Percentiles rank a stretch among this genome's conserved stretches.
Conservation (phyloP, 345 rosid genomes). For the Brassica incana region DNA sequence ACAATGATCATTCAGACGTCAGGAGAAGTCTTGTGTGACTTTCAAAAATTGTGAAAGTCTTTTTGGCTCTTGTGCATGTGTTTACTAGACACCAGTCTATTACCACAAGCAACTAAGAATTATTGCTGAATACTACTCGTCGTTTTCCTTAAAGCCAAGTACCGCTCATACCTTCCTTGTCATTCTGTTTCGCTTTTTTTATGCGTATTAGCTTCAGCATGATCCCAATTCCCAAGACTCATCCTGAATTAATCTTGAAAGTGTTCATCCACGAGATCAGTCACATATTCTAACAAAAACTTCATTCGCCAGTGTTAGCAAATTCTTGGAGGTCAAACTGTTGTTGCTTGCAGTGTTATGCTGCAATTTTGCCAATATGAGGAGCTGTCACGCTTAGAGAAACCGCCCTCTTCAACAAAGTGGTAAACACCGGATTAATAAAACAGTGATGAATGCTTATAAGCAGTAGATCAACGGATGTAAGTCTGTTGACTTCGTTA, state of each 20-base stretch:
- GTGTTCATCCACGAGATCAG: neutral
- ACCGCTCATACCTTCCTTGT: neutral
- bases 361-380: neutral
- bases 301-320: neutral
- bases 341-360: neutral
- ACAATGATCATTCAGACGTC: slow-evolving; percentile 15
- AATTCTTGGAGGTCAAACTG: neutral
- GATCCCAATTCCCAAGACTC: neutral
- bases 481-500: neutral
- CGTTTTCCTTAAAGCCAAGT: neutral
- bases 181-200: neutral
- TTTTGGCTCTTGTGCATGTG: neutral
- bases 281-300: neutral
- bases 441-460: neutral
- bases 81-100: neutral
- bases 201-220: neutral
- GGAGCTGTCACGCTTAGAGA: neutral
- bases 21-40: neutral
- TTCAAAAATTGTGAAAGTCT: neutral
- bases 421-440: neutral
- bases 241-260: neutral
- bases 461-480: too few species aligned
- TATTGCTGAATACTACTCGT: neutral
- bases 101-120: neutral
- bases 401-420: neutral